Evolutionary conservation across 192 early-diverging fungal genomes (phyloP), one percentile per base, ranked within the genome.

Genomic region (Entomortierella chlamydospora): DNA sequence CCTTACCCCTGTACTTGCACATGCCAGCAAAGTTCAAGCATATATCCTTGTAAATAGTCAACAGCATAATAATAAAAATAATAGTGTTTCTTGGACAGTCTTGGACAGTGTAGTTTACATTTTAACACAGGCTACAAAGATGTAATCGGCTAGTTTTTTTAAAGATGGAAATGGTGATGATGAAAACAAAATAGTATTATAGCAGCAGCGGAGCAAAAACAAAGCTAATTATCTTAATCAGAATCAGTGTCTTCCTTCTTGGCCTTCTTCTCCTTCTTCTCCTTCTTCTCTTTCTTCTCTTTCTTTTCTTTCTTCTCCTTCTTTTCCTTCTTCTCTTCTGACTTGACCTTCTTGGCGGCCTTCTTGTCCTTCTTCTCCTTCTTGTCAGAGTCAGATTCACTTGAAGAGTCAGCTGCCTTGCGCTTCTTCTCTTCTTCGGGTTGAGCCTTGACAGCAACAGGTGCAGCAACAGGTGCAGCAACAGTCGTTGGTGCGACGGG

Each of bases 321-420:
- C 62, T 82, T 67, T 43, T 85, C 63, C 70, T 83, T 73, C 64
- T 72, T 86, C 63, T 83, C 69, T 64, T 85, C 82, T 86, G 87
- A 80, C 65, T 77, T 70, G 61, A 59, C 39, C 65, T 83, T 82
- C 57, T 87, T 81, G 56, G 82, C 67, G 64, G 82, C 78, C 62
- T 82, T 77, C 33, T 64, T 77, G 47, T 68, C 66, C 52, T 70
- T 70, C 50, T 82, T 59, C 72, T 78, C 81, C 49, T 64, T 71
- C 77, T 82, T 81, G 26, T 78, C 69, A 60, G 70, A 64, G 47
- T 83, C 81, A 45, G 61, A 70, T 28, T 78, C 73, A 39, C 57
- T 59, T 8, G 73, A 66, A 34, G 76, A 61, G 12, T 61, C 63
- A n/a, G 56, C 52, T 43, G 65, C 79, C 79, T 77, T 73, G 66